Evolutionary conservation across 305 asterid species (phyloP).

Genomic region (Rubia tinctorum): DNA sequence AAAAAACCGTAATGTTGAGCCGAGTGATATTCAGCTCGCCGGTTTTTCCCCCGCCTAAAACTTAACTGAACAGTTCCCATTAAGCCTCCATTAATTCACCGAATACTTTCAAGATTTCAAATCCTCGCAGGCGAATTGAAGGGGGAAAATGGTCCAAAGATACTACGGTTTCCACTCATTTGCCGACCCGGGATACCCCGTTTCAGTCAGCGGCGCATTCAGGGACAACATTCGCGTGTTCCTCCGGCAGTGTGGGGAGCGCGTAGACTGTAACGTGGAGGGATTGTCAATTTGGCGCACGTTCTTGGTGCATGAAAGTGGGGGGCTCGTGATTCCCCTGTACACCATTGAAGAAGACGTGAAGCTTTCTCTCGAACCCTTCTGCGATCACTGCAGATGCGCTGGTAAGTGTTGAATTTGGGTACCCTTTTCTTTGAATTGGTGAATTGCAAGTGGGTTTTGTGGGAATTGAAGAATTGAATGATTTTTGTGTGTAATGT

Average conservation of each 20-base stretch:
- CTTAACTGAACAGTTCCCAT: slow-evolving; percentile 20
- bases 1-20: not conserved
- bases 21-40: not conserved
- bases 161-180: slow-evolving; percentile 60
- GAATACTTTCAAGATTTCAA: not conserved
- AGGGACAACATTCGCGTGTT: slow-evolving; percentile 62
- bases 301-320: slow-evolving; percentile 56
- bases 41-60: not conserved
- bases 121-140: slow-evolving; percentile 14
- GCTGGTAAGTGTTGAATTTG: slow-evolving; percentile 43
- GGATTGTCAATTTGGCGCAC: slow-evolving; percentile 73
- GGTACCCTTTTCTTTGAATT: slow-evolving; percentile 13
- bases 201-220: slow-evolving; percentile 45
- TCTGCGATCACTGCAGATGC: slow-evolving; percentile 77
- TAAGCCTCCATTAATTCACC: not conserved
- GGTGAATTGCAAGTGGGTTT: slow-evolving; percentile 18
- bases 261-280: slow-evolving; percentile 45
- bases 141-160: slow-evolving; percentile 28
- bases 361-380: slow-evolving; percentile 40
- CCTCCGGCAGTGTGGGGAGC: slow-evolving; percentile 59
- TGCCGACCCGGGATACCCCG: slow-evolving; percentile 59
- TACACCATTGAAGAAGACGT: slow-evolving; percentile 78
- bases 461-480: not conserved
- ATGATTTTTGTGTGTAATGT: not conserved
- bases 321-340: slow-evolving; percentile 63